These are phyloP conservation scores for Aspergillus puulaauensis DNA, from an alignment of 2,329 filamentous ascomycete genomes.

Conservation along the genomic window DNA sequence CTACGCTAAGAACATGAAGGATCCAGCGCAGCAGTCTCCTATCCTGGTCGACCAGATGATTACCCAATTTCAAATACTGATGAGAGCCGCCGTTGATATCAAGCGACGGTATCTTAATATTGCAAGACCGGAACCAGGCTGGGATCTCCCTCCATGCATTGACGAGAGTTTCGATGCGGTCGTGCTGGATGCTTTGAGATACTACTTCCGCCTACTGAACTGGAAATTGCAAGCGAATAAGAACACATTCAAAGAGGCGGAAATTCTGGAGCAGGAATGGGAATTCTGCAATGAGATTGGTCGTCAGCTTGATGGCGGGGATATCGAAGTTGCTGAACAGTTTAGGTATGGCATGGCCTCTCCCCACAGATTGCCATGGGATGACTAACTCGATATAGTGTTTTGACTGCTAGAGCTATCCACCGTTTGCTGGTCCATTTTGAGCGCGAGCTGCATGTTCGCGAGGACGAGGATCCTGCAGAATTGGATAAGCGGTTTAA, in stretches of 20 bases:
- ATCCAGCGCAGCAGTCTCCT: conserved; percentile 84
- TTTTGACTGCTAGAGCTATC: conserved; percentile 88
- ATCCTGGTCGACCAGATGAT: conserved; percentile 99
- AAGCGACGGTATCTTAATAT: conserved; percentile 85
- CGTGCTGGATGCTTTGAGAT: conserved; percentile 88
- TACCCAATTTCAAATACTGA: conserved; percentile 86
- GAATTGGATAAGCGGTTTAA: conserved; percentile 99
- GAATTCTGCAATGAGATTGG: conserved; percentile 94
- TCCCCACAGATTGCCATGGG: neutral
- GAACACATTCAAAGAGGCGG: conserved; percentile 98
- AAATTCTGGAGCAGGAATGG: conserved; percentile 97
- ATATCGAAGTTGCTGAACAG: conserved; percentile 96
- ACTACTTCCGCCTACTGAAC: conserved; percentile 98
- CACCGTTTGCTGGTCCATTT: conserved; percentile 87
- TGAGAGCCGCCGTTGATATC: conserved; percentile 88
- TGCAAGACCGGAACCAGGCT: conserved; percentile 82
- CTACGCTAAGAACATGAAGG: conserved; percentile 93
- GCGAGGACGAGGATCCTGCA: conserved; percentile 75
- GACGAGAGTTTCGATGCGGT: conserved; percentile 94
- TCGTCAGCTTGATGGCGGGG: conserved; percentile 83
- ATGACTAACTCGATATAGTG: conserved; percentile 47
- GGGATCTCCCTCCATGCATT: conserved; percentile 93
- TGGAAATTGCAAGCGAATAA: conserved; percentile 98
- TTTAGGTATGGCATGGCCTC: conserved; percentile 60
- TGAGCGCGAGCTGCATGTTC: conserved; percentile 82